Conservation (phyloP, 164 flowering plant genomes). For the grape (Vitis vinifera) region DNA sequence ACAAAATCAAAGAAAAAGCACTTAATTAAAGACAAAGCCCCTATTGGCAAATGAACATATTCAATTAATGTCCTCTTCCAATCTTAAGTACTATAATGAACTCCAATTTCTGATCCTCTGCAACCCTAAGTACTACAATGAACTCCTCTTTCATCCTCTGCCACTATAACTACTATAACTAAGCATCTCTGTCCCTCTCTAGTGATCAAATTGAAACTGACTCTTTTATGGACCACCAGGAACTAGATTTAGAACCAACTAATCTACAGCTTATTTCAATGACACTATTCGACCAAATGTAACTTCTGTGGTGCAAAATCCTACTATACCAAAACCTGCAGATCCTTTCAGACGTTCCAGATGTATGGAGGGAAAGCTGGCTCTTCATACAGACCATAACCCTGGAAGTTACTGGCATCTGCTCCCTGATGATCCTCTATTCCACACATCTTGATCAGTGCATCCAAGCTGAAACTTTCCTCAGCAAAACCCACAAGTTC, state of each 20-base stretch:
- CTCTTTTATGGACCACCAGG: not conserved
- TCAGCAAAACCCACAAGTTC: slow-evolving; percentile 29
- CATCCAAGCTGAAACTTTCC: slow-evolving; percentile 63
- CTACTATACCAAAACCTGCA: slow-evolving; percentile 2
- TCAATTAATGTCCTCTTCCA: too few relatives aligned
- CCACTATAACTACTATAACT: not conserved
- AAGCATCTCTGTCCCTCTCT: not conserved
- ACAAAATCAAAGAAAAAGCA: not conserved
- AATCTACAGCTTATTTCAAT: not conserved
- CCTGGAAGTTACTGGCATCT: slow-evolving; percentile 29
- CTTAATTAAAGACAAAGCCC: not conserved
- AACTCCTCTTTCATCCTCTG: not conserved
- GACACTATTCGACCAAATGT: not conserved
- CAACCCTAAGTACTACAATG: too few relatives aligned
- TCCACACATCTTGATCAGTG: slow-evolving; percentile 54
- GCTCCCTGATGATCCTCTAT: slow-evolving; percentile 30
- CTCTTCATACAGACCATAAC: slow-evolving; percentile 50
- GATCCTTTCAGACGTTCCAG: slow-evolving; percentile 52
- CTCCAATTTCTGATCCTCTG: too few relatives aligned
- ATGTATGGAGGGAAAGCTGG: slow-evolving; percentile 47
- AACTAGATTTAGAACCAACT: not conserved
- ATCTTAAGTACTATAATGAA: too few relatives aligned
- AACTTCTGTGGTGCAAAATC: not conserved
- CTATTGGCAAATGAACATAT: not conserved
- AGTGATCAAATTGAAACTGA: not conserved